Conservation (phyloP, 108 stramenopile species). For the Cyclotella baltica region DNA sequence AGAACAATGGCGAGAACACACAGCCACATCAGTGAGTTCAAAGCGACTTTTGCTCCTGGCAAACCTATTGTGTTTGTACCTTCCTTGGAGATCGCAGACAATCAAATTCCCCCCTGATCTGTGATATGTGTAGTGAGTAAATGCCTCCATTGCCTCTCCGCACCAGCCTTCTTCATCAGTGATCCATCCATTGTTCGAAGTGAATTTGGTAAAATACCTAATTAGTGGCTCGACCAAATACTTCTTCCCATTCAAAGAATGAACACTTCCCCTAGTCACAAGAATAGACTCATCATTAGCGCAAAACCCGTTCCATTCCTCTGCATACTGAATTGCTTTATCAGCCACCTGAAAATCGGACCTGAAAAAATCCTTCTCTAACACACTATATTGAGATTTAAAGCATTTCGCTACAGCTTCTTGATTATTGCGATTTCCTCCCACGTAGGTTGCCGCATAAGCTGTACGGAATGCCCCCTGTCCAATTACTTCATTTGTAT, state of each 20-base stretch:
- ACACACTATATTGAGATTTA: conserved; percentile 45
- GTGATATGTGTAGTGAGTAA: conserved; percentile 76
- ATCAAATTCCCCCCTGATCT: conserved; percentile 66
- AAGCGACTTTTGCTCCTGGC: conserved; percentile 60
- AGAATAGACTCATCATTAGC: conserved; percentile 61
- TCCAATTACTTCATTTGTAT: conserved; percentile 47
- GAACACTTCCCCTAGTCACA: conserved; percentile 58
- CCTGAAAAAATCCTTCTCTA: conserved; percentile 67
- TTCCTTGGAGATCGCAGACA: conserved; percentile 73
- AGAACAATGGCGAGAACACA: conserved; percentile 52
- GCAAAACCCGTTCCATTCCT: conserved; percentile 72
- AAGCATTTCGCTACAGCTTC: conserved; percentile 76
- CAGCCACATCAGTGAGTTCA: conserved; percentile 73
- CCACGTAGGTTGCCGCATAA: conserved; percentile 64
- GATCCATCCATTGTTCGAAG: conserved; percentile 79
- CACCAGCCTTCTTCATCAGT: conserved; percentile 48
- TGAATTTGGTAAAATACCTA: conserved; percentile 71
- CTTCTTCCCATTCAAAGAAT: conserved; percentile 50
- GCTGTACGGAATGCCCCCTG: conserved; percentile 67
- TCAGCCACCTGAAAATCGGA: conserved; percentile 63
- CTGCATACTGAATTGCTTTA: conserved; percentile 66
- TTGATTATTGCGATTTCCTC: conserved; percentile 77
- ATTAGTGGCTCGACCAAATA: conserved; percentile 81
- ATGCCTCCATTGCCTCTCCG: conserved; percentile 76
- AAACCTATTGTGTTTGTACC: conserved; percentile 35